Evolutionary conservation across 805 yeast genomes (phyloP).

Genomic region (Candida anglica): DNA sequence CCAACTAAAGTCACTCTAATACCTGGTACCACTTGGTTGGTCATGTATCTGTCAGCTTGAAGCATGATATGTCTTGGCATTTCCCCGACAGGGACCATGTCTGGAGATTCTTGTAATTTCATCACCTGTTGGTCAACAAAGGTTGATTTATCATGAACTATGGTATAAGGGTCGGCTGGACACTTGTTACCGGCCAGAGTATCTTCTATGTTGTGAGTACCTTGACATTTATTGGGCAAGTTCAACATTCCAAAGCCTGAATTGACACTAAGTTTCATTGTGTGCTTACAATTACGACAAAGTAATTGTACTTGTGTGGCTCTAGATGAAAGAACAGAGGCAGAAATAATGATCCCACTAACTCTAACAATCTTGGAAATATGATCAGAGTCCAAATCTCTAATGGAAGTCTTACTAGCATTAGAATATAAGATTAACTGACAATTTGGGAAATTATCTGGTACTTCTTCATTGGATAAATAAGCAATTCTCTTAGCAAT

Average conservation of each 20-base stretch:
- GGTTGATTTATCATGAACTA: constrained; percentile 89
- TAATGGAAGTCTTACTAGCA: constrained; percentile 66
- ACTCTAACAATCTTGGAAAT: constrained; percentile 86
- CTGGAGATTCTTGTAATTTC: constrained; percentile 96
- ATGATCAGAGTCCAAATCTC: constrained; percentile 82
- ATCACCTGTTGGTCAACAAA: constrained; percentile 93
- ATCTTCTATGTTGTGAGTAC: constrained; percentile 36
- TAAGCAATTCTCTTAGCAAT: constrained; percentile 74
- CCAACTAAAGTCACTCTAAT: constrained; percentile 90
- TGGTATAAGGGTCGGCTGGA: constrained; percentile 88
- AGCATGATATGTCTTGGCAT: constrained; percentile 92
- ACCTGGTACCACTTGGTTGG: constrained; percentile 93
- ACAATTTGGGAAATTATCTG: constrained; percentile 66
- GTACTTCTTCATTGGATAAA: constrained; percentile 49
- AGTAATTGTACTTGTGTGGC: constrained; percentile 80
- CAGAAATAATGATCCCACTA: constrained; percentile 89
- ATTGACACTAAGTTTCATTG: constrained; percentile 57
- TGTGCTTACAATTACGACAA: constrained; percentile 86
- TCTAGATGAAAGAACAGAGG: constrained; percentile 83
- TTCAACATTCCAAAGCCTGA: constrained; percentile 69
- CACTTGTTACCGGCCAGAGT: constrained; percentile 62
- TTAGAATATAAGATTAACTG: constrained; percentile 76
- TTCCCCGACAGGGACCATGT: constrained; percentile 98
- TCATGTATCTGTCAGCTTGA: constrained; percentile 83
- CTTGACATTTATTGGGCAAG: constrained; percentile 65